A percentile compares a stretch with the other conserved stretches of the same genome.
Conservation (phyloP, 1,139 yeast genomes). For the Suhomyces bribrorum region DNA sequence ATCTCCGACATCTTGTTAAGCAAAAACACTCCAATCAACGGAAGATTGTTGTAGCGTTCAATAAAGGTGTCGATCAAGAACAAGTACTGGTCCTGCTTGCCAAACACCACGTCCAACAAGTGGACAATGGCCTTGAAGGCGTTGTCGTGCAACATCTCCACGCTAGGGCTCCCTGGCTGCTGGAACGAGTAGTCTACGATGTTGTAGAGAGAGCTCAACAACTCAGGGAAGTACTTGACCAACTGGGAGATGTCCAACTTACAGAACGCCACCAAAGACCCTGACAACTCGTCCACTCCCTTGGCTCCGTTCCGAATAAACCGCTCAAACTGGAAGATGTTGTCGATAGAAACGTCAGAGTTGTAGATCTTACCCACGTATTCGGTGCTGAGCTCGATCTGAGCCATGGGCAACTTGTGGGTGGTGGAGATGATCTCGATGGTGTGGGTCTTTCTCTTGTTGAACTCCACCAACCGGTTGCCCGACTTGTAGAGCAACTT, state of each 20-base stretch:
- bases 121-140: constrained; percentile 59
- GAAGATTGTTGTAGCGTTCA: constrained; percentile 33
- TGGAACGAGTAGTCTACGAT: constrained; percentile 36
- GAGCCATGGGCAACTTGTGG: constrained; percentile 46
- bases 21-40: constrained; percentile 54
- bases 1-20: constrained; percentile 47
- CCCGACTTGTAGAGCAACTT: constrained; percentile 44
- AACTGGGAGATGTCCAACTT: constrained; percentile 49
- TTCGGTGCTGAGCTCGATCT: constrained; percentile 59
- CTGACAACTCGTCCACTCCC: constrained; percentile 48
- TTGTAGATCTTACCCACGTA: constrained; percentile 74
- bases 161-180: constrained; percentile 26
- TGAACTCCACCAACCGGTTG: constrained; percentile 43
- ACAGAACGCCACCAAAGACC: constrained; percentile 41
- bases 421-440: constrained; percentile 38
- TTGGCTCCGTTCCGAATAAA: constrained; percentile 43
- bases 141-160: constrained; percentile 40
- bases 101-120: constrained; percentile 62
- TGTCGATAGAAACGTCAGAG: constrained; percentile 58
- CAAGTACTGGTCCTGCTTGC: constrained; percentile 64
- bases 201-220: constrained; percentile 45
- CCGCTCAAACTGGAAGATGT: constrained; percentile 57
- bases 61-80: constrained; percentile 55
- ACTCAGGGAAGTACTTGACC: constrained; percentile 56
- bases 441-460: constrained; percentile 36